Evolutionary conservation across 768 basidiomycete genomes (phyloP), one percentile per base, ranked within the genome.

Genomic region (Dendrothele bispora): DNA sequence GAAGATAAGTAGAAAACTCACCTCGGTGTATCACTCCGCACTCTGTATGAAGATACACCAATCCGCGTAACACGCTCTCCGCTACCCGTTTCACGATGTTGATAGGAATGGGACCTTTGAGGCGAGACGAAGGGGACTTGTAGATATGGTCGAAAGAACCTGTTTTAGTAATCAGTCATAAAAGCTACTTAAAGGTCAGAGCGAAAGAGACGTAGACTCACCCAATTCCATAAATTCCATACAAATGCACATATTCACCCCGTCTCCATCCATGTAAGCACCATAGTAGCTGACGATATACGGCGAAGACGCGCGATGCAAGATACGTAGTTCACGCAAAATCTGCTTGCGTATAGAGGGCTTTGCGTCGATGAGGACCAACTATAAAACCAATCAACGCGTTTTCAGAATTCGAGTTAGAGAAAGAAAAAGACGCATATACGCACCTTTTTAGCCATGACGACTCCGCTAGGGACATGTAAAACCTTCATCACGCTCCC

Each of bases 221-320:
- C n/a, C n/a, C n/a, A n/a, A n/a, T n/a, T 95, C 89, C 91, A 89
- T 88, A 66, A 70, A 90, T 65, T 99, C 97, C 87, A 99, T 98
- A 70, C 94, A 98, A 42, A 98, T 95, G 68, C 97, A 97, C 62
- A 99, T 97, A 61, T 98, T 98, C 11, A n/a, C n/a, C n/a, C n/a
- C n/a, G 95, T 95, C 66, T 99, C 97, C 2, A 89, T 84, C n/a
- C 24, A 98, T 76, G 70, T 93, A 99, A 43, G 97, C 97, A 51
- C 97, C 97, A 63, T 87, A 95, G 72, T 97, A 99, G 0, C 91
- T 94, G 58, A 99, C 90, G 64, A 99, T 99, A 66, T 93, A 91
- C 45, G 80, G 81, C 7, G 91, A 95, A 54, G 87, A 78, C 69
- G 95, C 98, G 68, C 95, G 89, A 66, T 98, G 92, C 95, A 98